Conservation (phyloP, 2,329 filamentous ascomycete species). For the Fusarium dimerum region DNA sequence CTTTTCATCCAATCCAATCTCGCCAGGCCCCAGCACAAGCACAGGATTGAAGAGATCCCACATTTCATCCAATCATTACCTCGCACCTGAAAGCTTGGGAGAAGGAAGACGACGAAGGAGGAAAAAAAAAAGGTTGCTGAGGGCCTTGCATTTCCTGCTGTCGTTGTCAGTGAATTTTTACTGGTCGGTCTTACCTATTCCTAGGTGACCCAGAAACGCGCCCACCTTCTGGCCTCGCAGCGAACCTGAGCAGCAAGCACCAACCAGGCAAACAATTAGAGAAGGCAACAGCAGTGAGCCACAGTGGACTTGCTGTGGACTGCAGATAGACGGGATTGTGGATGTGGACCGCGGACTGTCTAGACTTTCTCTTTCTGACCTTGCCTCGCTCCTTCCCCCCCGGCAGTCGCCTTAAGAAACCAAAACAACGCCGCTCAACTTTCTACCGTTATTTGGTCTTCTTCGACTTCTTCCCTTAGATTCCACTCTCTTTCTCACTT, state of each 20-base stretch:
- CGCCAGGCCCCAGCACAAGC: neutral
- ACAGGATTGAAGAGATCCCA: neutral
- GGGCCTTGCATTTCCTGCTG: constrained; percentile 17
- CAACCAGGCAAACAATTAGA: no score
- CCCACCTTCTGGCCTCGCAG: constrained; percentile 4
- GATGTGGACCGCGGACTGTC: no score
- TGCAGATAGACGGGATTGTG: no score
- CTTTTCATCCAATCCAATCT: constrained; percentile 16
- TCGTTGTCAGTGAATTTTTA: neutral
- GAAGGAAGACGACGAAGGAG: neutral
- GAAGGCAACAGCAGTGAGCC: constrained; percentile 7
- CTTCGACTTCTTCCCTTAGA: constrained; percentile 22
- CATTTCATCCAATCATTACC: neutral
- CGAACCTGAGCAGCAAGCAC: neutral
- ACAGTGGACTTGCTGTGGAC: constrained; percentile 11
- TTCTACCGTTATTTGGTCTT: neutral
- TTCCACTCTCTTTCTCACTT: constrained; percentile 24
- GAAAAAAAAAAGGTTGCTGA: neutral
- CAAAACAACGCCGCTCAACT: constrained; percentile 19
- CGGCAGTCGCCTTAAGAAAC: constrained; percentile 25
- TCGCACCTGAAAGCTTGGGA: neutral
- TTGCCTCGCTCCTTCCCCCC: constrained; percentile 16
- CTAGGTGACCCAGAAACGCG: constrained; percentile 11
- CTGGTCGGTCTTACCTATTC: neutral
- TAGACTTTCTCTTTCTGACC: constrained; percentile 4